Percentiles rank a stretch among this genome's conserved stretches.
These are phyloP conservation scores for Fusarium xylarioides DNA, from an alignment of 2,329 filamentous ascomycete genomes.

Conservation along the genomic window DNA sequence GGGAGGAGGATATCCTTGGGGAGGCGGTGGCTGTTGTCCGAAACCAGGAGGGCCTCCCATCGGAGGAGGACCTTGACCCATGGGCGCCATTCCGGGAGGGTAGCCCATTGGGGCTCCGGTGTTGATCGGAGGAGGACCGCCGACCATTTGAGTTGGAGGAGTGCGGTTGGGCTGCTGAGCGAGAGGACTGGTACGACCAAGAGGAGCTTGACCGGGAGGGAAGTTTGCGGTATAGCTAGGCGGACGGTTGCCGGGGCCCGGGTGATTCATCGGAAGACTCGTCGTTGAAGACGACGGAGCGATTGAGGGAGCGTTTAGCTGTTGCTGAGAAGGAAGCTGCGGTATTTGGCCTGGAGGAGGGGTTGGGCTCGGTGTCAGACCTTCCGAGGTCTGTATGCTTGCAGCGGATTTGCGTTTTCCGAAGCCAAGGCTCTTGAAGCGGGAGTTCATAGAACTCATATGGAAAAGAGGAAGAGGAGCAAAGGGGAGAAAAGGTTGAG, in stretches of 20 bases:
- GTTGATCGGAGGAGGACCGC: constrained; percentile 73
- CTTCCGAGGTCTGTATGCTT: constrained; percentile 64
- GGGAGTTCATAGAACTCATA: constrained; percentile 83
- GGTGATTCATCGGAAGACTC: constrained; percentile 69
- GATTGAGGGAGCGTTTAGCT: constrained; percentile 50
- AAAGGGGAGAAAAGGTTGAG: constrained; percentile 38
- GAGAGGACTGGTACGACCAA: constrained; percentile 64
- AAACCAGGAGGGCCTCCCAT: constrained; percentile 51
- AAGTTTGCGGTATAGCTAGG: constrained; percentile 71
- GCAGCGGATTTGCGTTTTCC: constrained; percentile 79
- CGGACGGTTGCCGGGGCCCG: constrained; percentile 66
- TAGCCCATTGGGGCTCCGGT: constrained; percentile 70
- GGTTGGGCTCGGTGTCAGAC: constrained; percentile 44
- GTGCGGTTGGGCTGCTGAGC: constrained; percentile 60
- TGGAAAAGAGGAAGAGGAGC: constrained; percentile 47
- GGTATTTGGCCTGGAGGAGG: constrained; percentile 60
- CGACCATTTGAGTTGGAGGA: constrained; percentile 68
- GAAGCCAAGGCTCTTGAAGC: constrained; percentile 82
- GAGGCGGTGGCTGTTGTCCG: constrained; percentile 48
- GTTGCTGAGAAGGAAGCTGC: constrained; percentile 57
- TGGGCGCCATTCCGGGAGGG: constrained; percentile 62
- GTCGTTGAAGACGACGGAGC: constrained; percentile 56
- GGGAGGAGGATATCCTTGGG: constrained; percentile 55
- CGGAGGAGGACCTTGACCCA: constrained; percentile 55
- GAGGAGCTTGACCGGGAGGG: constrained; percentile 56